Evolutionary conservation across 2,329 filamentous ascomycete genomes (phyloP).

Genomic region (Neoarthrinium moseri): DNA sequence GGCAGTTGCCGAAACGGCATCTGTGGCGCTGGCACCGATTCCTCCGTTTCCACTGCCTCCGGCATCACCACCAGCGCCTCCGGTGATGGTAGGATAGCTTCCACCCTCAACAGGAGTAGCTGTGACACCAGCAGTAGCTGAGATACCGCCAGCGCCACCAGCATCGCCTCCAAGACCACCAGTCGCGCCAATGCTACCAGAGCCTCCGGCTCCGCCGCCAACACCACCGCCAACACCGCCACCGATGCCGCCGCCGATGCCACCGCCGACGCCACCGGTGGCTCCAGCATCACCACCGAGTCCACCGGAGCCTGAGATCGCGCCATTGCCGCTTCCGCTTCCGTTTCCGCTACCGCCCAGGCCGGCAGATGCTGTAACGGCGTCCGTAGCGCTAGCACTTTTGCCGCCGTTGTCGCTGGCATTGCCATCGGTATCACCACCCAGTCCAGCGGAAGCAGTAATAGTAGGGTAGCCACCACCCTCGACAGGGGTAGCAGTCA

Average conservation of each 20-base stretch:
- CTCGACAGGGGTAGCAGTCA: not conserved
- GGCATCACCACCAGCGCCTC: not conserved
- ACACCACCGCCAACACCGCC: not conserved
- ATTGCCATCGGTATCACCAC: not conserved
- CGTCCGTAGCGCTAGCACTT: not conserved
- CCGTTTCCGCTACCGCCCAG: too few species aligned
- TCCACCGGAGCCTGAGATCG: not conserved
- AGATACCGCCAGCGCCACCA: not conserved
- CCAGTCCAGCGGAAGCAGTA: too few species aligned
- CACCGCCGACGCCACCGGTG: not conserved
- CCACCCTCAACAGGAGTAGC: not conserved
- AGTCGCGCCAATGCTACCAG: not conserved
- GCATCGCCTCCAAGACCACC: not conserved
- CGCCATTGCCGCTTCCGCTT: not conserved
- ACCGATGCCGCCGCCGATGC: not conserved
- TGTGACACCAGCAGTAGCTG: constrained; percentile 1
- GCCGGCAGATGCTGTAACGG: not conserved
- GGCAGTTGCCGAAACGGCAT: not conserved
- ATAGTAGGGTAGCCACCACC: too few species aligned
- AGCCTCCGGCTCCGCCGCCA: not conserved
- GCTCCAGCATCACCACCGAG: not conserved
- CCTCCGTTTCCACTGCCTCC: not conserved
- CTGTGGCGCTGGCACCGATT: not conserved
- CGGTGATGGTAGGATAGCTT: too few species aligned
- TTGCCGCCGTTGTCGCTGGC: not conserved